phyloP scores from a whole-genome alignment of 1,284 basidiomycete species.

The Grifola frondosa region DNA sequence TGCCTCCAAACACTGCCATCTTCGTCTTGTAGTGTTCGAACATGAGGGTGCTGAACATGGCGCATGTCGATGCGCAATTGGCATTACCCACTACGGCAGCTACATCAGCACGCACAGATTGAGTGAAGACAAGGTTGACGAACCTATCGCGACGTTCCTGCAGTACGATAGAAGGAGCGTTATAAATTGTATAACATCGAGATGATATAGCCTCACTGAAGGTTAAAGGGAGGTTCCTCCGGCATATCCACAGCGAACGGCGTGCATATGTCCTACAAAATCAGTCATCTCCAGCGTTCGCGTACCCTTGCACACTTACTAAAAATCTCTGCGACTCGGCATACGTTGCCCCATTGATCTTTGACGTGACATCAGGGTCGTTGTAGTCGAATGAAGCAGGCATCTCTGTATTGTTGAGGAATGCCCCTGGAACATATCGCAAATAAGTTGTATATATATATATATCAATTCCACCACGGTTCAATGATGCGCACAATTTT shows the following conservation, averaged over 20 bases:
- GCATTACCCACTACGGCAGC: conserved; percentile 39
- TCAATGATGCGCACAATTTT: conserved; percentile 44
- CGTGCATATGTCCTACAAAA: conserved; percentile 34
- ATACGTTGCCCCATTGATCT: conserved; percentile 48
- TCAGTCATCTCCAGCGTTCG: not conserved
- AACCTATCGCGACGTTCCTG: conserved; percentile 57
- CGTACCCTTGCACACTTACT: conserved; percentile 31
- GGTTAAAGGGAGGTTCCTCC: conserved; percentile 49
- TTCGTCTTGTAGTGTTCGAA: conserved; percentile 55
- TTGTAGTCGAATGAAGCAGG: conserved; percentile 49
- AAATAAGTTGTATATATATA: not conserved
- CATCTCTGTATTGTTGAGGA: conserved; percentile 52
- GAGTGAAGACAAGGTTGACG: conserved; percentile 6
- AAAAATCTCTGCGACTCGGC: conserved; percentile 59
- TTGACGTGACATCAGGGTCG: conserved; percentile 42
- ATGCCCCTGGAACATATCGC: conserved; percentile 48
- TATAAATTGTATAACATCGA: not conserved
- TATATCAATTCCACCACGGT: no score
- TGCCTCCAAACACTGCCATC: conserved; percentile 61
- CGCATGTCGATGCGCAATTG: conserved; percentile 65
- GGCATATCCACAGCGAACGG: conserved; percentile 47
- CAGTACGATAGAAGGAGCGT: not conserved
- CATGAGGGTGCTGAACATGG: conserved; percentile 66
- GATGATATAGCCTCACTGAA: conserved; percentile 46
- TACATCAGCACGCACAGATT: not conserved